Evolutionary conservation across 352 stramenopile species (phyloP).

Genomic region (Plasmopara muralis): DNA sequence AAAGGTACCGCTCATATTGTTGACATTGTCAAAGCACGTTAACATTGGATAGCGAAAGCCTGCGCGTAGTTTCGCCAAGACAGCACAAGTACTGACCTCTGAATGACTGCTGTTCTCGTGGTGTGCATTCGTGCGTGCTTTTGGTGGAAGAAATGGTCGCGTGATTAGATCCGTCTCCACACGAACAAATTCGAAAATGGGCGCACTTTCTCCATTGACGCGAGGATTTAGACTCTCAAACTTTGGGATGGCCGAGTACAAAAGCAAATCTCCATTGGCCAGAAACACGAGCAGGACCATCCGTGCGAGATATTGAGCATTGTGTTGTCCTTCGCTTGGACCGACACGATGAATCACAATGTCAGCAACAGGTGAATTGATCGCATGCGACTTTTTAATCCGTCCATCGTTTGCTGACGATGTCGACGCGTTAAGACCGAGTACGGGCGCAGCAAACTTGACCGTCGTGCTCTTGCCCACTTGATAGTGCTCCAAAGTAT

Average conservation of each 20-base stretch:
- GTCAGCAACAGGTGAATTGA: slow-evolving; percentile 78
- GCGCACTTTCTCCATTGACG: slow-evolving; percentile 12
- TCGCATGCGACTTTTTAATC: slow-evolving; percentile 75
- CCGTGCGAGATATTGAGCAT: slow-evolving; percentile 61
- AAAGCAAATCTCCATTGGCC: slow-evolving; percentile 75
- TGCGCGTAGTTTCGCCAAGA: slow-evolving; percentile 64
- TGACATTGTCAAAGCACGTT: slow-evolving; percentile 74
- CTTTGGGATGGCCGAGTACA: slow-evolving; percentile 64
- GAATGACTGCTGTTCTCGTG: slow-evolving; percentile 42
- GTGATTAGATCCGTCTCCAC: slow-evolving; percentile 72
- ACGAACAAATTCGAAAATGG: slow-evolving; percentile 58
- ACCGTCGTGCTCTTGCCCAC: slow-evolving; percentile 50
- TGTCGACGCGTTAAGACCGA: slow-evolving; percentile 66
- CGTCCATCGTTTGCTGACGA: slow-evolving; percentile 65
- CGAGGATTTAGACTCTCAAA: slow-evolving; percentile 22
- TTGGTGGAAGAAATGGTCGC: slow-evolving; percentile 56
- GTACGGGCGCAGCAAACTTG: slow-evolving; percentile 42
- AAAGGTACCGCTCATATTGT: slow-evolving; percentile 79
- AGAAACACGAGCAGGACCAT: slow-evolving; percentile 84
- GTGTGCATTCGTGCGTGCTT: slow-evolving; percentile 41
- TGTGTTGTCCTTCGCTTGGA: slow-evolving; percentile 62
- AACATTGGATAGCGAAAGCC: slow-evolving; percentile 85
- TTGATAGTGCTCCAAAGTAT: slow-evolving; percentile 63
- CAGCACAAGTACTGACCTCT: slow-evolving; percentile 58
- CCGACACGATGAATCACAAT: slow-evolving; percentile 78